phyloP scores from a whole-genome alignment of 345 rosid genomes.

The Eutrema yunnanense region DNA sequence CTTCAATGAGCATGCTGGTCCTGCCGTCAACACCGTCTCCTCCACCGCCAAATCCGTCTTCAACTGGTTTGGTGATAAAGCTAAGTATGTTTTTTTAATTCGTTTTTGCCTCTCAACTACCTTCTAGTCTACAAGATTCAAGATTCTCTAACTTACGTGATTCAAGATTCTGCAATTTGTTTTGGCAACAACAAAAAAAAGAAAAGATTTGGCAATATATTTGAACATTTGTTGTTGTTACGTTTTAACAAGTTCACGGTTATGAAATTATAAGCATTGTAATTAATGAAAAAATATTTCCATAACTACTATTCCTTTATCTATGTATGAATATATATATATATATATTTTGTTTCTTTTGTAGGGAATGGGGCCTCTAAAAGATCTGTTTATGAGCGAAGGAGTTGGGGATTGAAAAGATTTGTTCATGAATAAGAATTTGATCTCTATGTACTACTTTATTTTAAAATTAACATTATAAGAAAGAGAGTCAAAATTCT shows the following conservation, averaged over 20 bases:
- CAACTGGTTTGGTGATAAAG: constrained; percentile 21
- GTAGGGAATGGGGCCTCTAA: constrained; percentile 19
- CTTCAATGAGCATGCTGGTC: constrained; percentile 21
- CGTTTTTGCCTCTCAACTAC: neutral
- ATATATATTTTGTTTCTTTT: neutral
- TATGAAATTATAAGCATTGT: neutral
- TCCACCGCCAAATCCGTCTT: constrained; percentile 19
- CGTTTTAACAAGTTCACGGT: neutral
- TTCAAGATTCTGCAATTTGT: neutral
- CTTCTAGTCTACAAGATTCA: neutral
- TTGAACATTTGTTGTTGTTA: neutral
- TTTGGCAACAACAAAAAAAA: too few species aligned
- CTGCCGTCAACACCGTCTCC: constrained; percentile 20
- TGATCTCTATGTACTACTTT: constrained; percentile 16
- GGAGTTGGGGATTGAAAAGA: neutral
- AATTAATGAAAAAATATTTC: too few species aligned
- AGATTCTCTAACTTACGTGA: neutral
- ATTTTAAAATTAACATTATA: neutral
- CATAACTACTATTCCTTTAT: neutral
- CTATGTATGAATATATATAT: neutral
- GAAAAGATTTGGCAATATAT: neutral
- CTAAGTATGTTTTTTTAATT: constrained; percentile 6
- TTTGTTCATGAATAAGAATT: neutral
- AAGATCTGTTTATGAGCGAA: neutral
- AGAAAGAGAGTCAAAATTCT: neutral